Evolutionary conservation across 441 rosid species (phyloP), one percentile per base, ranked within the genome.

Genomic region (Mallotus japonicus): DNA sequence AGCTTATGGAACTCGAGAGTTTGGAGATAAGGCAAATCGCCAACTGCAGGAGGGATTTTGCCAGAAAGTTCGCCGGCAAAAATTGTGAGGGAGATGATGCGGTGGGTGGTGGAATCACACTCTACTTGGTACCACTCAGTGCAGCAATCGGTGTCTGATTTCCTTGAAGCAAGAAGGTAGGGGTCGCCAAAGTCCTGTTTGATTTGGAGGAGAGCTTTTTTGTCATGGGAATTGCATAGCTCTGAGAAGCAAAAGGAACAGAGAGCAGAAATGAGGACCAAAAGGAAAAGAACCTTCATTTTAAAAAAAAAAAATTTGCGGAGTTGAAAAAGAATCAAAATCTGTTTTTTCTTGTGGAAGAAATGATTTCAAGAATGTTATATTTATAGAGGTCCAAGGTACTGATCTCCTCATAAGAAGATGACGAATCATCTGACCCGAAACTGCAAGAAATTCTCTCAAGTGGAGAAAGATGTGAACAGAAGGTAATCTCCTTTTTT

Each of bases 131-230:
- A 82, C 96, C 97, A 92, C 22, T 42, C 16, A 58, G 64, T 64
- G 72, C 94, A 90, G 78, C 96, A 92, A 76, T 90, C 92, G 17
- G 84, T 69, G 74, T 69, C 70, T 10, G 87, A 80, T 14, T 68
- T 70, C 97, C 96, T 89, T 0, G 97, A 87, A 74, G 92, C 80
- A 50, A 90, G 83, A n/a, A 82, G 70, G 50, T 83, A 86, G 47
- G 96, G 96, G 77, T 92, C 77, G 77, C 86, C 85, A 3, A 90
- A 82, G 59, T 83, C 67, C 58, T 77, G 46, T 78, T 89, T 90
- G 79, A 90, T 87, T 13, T 83, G 80, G 49, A 90, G 81, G 32
- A 92, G 91, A 67, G 81, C 86, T 17, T 70, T 73, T 51, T 87
- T 85, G 78, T 92, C 97, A 17, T 61, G 42, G 19, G 81, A 62